Conservation (phyloP, 192 early-diverging fungal genomes). For the Backusella psychrophila region DNA sequence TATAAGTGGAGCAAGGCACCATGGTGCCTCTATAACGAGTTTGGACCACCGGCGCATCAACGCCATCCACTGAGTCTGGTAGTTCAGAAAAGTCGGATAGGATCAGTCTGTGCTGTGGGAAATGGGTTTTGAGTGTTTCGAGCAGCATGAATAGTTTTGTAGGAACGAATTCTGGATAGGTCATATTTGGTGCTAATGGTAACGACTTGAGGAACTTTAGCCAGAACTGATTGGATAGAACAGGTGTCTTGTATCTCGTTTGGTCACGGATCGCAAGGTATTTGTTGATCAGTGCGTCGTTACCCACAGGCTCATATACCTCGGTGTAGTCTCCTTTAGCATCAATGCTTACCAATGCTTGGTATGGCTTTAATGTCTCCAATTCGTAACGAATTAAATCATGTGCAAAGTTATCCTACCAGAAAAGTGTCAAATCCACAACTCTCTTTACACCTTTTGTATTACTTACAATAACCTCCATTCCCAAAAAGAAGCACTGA, state of each 20-base stretch:
- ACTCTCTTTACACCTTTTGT: not conserved
- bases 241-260: slow-evolving; percentile 65
- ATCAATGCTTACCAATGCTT: slow-evolving; percentile 82
- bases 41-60: slow-evolving; percentile 92
- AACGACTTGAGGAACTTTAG: slow-evolving; percentile 45
- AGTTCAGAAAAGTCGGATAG: slow-evolving; percentile 87
- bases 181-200: slow-evolving; percentile 87
- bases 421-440: not conserved
- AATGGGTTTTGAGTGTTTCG: slow-evolving; percentile 71
- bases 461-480: slow-evolving; percentile 89
- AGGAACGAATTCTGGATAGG: slow-evolving; percentile 85
- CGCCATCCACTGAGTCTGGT: slow-evolving; percentile 79
- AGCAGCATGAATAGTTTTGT: slow-evolving; percentile 78
- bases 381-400: slow-evolving; percentile 89
- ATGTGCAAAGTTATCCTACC: slow-evolving; percentile 94
- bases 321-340: slow-evolving; percentile 84
- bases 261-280: slow-evolving; percentile 64
- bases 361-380: slow-evolving; percentile 66
- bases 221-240: slow-evolving; percentile 40
- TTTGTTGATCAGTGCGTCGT: slow-evolving; percentile 72
- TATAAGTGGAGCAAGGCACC: slow-evolving; percentile 93
- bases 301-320: slow-evolving; percentile 71
- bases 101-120: slow-evolving; percentile 85
- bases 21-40: slow-evolving; percentile 86
- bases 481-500: slow-evolving; percentile 89